Conservation (phyloP, 768 basidiomycete species). For the Exidia glandulosa region DNA sequence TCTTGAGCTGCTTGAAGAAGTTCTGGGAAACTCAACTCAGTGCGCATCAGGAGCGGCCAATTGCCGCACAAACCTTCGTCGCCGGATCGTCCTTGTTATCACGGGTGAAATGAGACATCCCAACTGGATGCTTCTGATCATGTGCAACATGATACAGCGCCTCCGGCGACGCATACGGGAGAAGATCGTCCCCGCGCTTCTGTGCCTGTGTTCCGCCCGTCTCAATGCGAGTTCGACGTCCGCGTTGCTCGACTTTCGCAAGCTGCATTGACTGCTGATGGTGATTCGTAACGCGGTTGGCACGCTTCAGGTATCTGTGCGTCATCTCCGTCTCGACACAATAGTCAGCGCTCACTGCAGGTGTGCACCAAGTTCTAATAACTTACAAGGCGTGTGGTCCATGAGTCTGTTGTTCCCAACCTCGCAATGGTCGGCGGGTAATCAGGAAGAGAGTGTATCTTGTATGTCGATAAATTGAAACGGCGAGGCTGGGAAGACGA, state of each 20-base stretch:
- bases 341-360: background rate
- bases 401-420: conserved; percentile 27
- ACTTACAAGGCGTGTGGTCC: background rate
- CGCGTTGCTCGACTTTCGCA: background rate
- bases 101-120: too few species aligned
- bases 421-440: conserved; percentile 16
- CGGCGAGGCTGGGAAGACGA: background rate
- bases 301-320: background rate
- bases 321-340: background rate
- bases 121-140: background rate
- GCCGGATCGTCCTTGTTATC: background rate
- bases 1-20: background rate
- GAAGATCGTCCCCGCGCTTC: background rate
- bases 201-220: background rate
- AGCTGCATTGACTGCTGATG: background rate
- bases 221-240: background rate
- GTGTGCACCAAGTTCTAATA: background rate
- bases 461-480: conserved; percentile 25
- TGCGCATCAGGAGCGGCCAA: too few species aligned
- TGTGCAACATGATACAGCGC: background rate
- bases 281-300: background rate
- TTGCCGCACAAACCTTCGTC: too few species aligned
- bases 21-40: background rate
- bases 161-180: too few species aligned
- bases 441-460: conserved; percentile 26